These are phyloP conservation scores for Verbascum thapsus DNA, from an alignment of 257 asterid species.

Conservation along the genomic window DNA sequence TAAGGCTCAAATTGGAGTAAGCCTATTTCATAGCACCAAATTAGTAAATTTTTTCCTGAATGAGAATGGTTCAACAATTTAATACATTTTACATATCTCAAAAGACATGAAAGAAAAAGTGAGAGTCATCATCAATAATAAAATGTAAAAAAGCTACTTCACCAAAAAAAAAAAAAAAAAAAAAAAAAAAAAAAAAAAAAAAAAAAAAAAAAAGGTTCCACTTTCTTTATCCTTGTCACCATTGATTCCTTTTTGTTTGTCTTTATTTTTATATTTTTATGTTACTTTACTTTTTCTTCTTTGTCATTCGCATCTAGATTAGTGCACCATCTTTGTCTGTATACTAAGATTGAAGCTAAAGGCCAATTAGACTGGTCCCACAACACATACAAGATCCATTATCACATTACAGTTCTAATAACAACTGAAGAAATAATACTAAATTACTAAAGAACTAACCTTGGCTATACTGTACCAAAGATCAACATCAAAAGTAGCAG, in stretches of 20 bases:
- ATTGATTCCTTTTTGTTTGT: too few species aligned
- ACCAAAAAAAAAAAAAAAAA: too few species aligned
- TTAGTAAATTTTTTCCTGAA: too few species aligned
- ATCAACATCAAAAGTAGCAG: slow-evolving; percentile 61
- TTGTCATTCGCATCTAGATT: not conserved
- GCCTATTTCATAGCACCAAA: too few species aligned
- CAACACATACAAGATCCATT: slow-evolving; percentile 22
- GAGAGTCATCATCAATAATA: too few species aligned
- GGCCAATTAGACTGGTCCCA: slow-evolving; percentile 30
- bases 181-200: too few species aligned
- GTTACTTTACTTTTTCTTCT: too few species aligned
- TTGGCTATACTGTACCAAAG: slow-evolving; percentile 72
- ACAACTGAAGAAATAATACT: not conserved
- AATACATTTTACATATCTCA: not conserved
- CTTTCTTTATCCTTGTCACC: too few species aligned
- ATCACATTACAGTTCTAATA: not conserved
- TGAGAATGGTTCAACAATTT: not conserved
- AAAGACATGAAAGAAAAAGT: not conserved
- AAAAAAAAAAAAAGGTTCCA: too few species aligned
- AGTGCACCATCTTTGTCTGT: slow-evolving; percentile 12
- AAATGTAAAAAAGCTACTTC: too few species aligned
- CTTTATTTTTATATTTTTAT: too few species aligned
- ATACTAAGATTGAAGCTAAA: slow-evolving; percentile 20
- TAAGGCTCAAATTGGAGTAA: too few species aligned
- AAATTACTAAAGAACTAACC: slow-evolving; percentile 42